Conservation (phyloP, 1,139 yeast species). For the Hanseniaspora sp. region DNA sequence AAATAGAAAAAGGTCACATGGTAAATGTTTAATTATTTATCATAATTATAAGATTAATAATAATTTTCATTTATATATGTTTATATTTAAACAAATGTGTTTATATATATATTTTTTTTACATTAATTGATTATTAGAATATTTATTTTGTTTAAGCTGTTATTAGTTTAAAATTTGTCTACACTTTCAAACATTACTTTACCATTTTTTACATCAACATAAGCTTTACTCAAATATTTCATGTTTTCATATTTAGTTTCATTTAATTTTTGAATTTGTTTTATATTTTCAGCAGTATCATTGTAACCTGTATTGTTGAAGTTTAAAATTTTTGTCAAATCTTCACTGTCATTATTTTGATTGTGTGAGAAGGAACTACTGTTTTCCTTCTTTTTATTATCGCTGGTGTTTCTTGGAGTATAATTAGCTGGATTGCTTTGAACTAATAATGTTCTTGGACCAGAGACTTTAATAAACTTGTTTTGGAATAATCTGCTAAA, state of each 20-base stretch:
- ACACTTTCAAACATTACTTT: conserved; percentile 14
- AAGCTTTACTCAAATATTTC: conserved; percentile 14
- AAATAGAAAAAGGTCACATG: no score
- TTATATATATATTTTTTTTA: not conserved
- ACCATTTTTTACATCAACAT: conserved; percentile 13
- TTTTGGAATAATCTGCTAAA: conserved; percentile 13
- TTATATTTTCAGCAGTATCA: not conserved
- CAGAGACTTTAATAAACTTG: conserved; percentile 24
- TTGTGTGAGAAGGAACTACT: not conserved
- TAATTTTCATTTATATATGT: not conserved
- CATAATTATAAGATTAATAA: no score
- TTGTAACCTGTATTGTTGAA: conserved; percentile 4
- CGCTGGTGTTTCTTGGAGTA: not conserved
- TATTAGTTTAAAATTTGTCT: not conserved
- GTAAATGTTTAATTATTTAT: no score
- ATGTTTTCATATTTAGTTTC: conserved; percentile 3
- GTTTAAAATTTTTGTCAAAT: conserved; percentile 4
- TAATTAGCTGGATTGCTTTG: conserved; percentile 21
- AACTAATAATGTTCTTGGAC: conserved; percentile 28
- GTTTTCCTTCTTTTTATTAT: not conserved
- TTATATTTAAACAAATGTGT: no score
- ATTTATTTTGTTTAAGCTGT: not conserved
- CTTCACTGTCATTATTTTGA: not conserved
- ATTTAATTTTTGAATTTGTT: not conserved
- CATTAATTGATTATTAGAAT: not conserved